Evolutionary conservation across 2,329 filamentous ascomycete genomes (phyloP), one percentile per base, ranked within the genome.

Genomic region (Oidium heveae): DNA sequence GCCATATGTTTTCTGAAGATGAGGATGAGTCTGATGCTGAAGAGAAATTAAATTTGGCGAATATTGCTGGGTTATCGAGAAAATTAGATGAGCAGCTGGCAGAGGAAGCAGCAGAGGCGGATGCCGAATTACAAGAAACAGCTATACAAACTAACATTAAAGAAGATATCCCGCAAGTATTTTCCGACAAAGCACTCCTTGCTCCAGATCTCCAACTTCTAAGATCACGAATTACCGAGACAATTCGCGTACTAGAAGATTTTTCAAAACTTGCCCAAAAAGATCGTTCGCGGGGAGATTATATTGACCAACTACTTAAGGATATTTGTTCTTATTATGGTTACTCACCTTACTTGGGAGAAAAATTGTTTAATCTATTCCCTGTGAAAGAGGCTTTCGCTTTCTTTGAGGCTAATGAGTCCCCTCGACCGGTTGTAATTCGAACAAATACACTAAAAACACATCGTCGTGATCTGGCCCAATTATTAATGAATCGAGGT

Each of bases 391-490:
- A 98, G 70, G 91, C 91, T 0, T 93, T 96, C 62, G 88, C 88
- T 55, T 98, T 98, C 70, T 96, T 98, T 71, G 91, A 98, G 70
- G 89, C 89, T 63, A 98, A 98, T 79, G 91, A 98, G 70, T 87
- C 85, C 32, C 79, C 87, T 15, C 80, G 91, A 53, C 91, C 91
- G 4, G 81, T 98, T 56, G 91, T 98, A 60, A 93, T 98, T 66
- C 82, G 91, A 64, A 96, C 91, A 58, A 98, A 98, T 69, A 98
- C 89, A 9, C 77, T 98, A 56, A 83, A 86, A 43, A 82, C 78
- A 39, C 76, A 80, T 65, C 73, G 79, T 54, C 71, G 79, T 63
- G 88, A 94, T 58, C 81, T 98, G 18, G 91, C 91, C 10, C 88
- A 95, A 67, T 77, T 88, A 1, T 76, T 95, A 57, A 95, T 95